phyloP scores from a whole-genome alignment of 1,139 yeast species.

The Candida sp. region DNA sequence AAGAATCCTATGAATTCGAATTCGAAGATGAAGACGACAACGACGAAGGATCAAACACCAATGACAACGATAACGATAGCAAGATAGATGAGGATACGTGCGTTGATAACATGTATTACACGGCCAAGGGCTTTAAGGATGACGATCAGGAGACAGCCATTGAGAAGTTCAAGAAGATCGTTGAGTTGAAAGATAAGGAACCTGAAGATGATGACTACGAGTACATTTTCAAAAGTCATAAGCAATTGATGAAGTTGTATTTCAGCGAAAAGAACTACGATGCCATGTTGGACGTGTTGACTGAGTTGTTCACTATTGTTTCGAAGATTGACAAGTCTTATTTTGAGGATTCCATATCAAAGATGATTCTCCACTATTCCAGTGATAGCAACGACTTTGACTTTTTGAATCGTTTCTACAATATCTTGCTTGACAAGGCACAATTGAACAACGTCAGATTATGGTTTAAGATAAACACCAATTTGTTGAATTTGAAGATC shows the following conservation, averaged over 20 bases:
- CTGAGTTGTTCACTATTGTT: constrained; percentile 22
- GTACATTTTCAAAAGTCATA: constrained; percentile 63
- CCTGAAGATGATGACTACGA: constrained; percentile 25
- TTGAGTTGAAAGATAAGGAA: constrained; percentile 30
- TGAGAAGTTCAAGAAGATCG: constrained; percentile 41
- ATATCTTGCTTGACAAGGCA: constrained; percentile 24
- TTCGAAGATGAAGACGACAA: constrained; percentile 59
- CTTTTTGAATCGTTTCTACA: constrained; percentile 32
- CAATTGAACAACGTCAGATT: constrained; percentile 50
- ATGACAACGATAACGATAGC: constrained; percentile 5
- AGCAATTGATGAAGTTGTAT: constrained; percentile 66
- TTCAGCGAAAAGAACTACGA: constrained; percentile 37
- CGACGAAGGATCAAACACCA: constrained; percentile 7
- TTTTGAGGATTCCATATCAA: constrained; percentile 64
- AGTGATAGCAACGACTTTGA: constrained; percentile 26
- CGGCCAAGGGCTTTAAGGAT: constrained; percentile 66
- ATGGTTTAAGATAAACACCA: constrained; percentile 59
- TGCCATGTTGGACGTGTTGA: constrained; percentile 35
- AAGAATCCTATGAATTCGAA: constrained; percentile 70
- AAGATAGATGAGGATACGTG: constrained; percentile 25
- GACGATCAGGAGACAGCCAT: constrained; percentile 57
- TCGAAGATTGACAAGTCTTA: constrained; percentile 46
- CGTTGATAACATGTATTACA: constrained; percentile 60
- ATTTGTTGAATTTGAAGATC: constrained; percentile 51
- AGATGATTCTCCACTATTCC: constrained; percentile 53